A percentile compares a stretch with the other conserved stretches of the same genome.
Evolutionary conservation across 2,329 filamentous ascomycete species (phyloP).

Genomic region (Talaromyces piceae): DNA sequence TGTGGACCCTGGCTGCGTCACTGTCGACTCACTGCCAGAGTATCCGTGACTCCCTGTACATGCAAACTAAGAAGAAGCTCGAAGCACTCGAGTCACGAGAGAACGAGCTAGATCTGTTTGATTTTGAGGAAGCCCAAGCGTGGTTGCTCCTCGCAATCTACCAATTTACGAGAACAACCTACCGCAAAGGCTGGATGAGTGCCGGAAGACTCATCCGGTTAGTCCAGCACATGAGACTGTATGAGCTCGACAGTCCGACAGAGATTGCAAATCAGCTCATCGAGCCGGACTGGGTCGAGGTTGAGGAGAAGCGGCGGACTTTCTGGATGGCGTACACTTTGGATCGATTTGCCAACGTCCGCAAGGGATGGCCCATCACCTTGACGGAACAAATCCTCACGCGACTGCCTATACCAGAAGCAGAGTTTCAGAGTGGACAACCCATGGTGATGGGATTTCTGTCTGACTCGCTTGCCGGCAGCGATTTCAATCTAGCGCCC

Average conservation of each 20-base stretch:
- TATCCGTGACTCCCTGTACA: slow-evolving; percentile 82
- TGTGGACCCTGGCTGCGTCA: slow-evolving; percentile 84
- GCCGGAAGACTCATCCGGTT: slow-evolving; percentile 74
- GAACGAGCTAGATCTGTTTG: slow-evolving; percentile 82
- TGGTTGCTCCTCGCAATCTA: slow-evolving; percentile 77
- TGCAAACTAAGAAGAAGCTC: slow-evolving; percentile 79
- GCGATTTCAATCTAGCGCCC: slow-evolving; percentile 10
- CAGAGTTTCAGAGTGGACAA: slow-evolving; percentile 28
- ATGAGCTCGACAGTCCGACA: slow-evolving; percentile 72
- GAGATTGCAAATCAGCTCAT: slow-evolving; percentile 90
- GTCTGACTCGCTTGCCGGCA: slow-evolving; percentile 20
- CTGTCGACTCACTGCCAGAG: slow-evolving; percentile 73
- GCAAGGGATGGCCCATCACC: slow-evolving; percentile 93
- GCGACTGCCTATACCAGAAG: slow-evolving; percentile 29
- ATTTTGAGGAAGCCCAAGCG: slow-evolving; percentile 75
- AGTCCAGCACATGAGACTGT: slow-evolving; percentile 85
- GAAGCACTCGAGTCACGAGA: slow-evolving; percentile 86
- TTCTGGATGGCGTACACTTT: slow-evolving; percentile 93
- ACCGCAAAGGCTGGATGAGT: slow-evolving; percentile 90
- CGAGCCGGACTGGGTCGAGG: slow-evolving; percentile 86
- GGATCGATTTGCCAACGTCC: slow-evolving; percentile 89
- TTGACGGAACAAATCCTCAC: slow-evolving; percentile 43
- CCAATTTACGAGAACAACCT: slow-evolving; percentile 97
- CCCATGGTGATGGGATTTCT: slow-evolving; percentile 22
- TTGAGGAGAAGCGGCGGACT: slow-evolving; percentile 80